phyloP scores from a whole-genome alignment of 495 filamentous ascomycete genomes.

The Echria macrotheca region DNA sequence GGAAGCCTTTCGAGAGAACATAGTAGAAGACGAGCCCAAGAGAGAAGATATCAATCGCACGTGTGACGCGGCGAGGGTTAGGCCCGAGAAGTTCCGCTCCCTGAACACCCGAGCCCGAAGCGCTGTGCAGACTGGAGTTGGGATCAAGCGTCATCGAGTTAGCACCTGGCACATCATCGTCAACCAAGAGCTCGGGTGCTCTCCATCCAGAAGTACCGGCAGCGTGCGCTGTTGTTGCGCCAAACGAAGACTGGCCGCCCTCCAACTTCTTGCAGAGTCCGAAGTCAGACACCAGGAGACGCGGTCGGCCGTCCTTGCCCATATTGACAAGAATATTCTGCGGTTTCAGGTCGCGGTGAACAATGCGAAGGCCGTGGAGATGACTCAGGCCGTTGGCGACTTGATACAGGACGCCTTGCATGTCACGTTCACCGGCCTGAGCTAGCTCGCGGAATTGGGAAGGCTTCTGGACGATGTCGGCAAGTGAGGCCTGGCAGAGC shows the following conservation, averaged over 20 bases:
- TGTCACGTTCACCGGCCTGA: slow-evolving; percentile 48
- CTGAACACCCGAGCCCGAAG: slow-evolving; percentile 37
- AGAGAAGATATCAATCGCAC: slow-evolving; percentile 95
- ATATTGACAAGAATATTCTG: slow-evolving; percentile 86
- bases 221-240: slow-evolving; percentile 87
- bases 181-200: slow-evolving; percentile 84
- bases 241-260: slow-evolving; percentile 88
- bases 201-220: slow-evolving; percentile 95
- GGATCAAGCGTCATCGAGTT: slow-evolving; percentile 26
- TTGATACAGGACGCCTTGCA: slow-evolving; percentile 70
- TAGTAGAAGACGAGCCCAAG: slow-evolving; percentile 96
- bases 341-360: slow-evolving; percentile 94
- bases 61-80: slow-evolving; percentile 69
- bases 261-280: slow-evolving; percentile 98
- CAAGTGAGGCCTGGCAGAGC: slow-evolving; percentile 88
- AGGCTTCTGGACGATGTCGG: slow-evolving; percentile 76
- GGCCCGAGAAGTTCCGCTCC: slow-evolving; percentile 38
- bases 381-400: slow-evolving; percentile 82
- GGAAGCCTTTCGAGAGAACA: slow-evolving; percentile 81
- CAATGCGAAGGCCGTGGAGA: slow-evolving; percentile 86
- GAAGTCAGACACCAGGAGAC: slow-evolving; percentile 93
- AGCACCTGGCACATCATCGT: slow-evolving; percentile 53
- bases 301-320: slow-evolving; percentile 55
- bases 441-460: slow-evolving; percentile 41
- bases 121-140: slow-evolving; percentile 40